Evolutionary conservation across 345 rosid genomes (phyloP), one percentile per base, ranked within the genome.

Genomic region (Lenwebbia sp.): DNA sequence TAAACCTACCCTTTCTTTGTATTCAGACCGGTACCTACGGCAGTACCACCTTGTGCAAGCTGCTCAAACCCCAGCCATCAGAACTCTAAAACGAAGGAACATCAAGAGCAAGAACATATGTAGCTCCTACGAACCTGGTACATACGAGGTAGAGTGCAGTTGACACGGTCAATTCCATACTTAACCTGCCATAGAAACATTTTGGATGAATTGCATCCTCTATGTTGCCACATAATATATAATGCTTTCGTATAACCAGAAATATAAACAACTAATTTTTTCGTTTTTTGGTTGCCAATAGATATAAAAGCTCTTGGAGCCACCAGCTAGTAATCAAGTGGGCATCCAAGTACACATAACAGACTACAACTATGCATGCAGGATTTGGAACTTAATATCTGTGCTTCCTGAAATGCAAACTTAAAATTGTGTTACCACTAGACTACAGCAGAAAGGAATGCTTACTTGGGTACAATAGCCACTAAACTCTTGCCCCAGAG

Each of bases 1-100:
- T 86, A 86, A 81, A 83, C 92, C 84, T 92, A 97, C 99, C 99
- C 99, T 91, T 90, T 97, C 92, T 93, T 97, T 55, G 99, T 96
- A 92, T 97, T 97, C 88, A 97, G 89, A 90, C 99, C 99, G 33
- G 99, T 97, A 62, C 99, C 99, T 51, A 97, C 99, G 78, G 99
- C 99, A 89, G 99, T 97, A 88, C 99, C 99, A 89, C 99, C 99
- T 89, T 97, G 99, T 85, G 99, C 99, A 89, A 97, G 96, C 99
- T 97, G 93, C 88, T 54, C 88, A 91, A 89, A 90, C 83, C 88
- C 84, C 74, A 75, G 84, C 75, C 83, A 87, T 96, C 89, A 95
- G 90, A 88, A 87, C 53, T 76, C 75, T 62, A 55, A 82, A 74
- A 33, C 65, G 47, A 84, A 22, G 30, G 22, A 56, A 76, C 26